Conservation (phyloP, 2,329 filamentous ascomycete species). For the Colletotrichum costaricense region DNA sequence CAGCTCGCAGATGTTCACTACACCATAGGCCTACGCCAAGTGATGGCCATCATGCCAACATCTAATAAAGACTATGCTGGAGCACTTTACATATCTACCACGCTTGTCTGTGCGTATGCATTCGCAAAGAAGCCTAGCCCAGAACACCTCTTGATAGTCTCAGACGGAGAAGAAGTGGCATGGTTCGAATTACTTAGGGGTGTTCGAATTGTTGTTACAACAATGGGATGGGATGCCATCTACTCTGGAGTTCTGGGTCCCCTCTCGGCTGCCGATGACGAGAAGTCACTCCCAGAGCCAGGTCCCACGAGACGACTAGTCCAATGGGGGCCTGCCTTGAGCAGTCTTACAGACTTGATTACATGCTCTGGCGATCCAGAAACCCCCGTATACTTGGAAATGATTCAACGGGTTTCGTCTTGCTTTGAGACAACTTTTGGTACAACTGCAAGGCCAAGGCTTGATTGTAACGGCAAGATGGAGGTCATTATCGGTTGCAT, state of each 20-base stretch:
- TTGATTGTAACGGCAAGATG: conserved; percentile 17
- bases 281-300: not conserved
- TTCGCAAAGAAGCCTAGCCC: conserved; percentile 31
- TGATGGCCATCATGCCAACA: conserved; percentile 25
- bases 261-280: not conserved
- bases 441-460: conserved; percentile 12
- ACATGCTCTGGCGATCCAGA: not conserved
- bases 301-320: conserved; percentile 2
- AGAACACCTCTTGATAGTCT: conserved; percentile 36
- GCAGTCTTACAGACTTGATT: conserved; percentile 20
- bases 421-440: conserved; percentile 31
- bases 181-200: conserved; percentile 37
- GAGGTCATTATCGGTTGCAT: conserved; percentile 33
- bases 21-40: conserved; percentile 21
- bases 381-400: not conserved
- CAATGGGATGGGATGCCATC: conserved; percentile 31
- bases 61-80: conserved; percentile 28
- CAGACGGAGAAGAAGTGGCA: conserved; percentile 33
- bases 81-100: conserved; percentile 30
- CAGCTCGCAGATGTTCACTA: conserved; percentile 32
- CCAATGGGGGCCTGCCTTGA: conserved; percentile 33
- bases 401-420: not conserved
- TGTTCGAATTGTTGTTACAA: conserved; percentile 36
- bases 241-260: conserved; percentile 32
- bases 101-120: conserved; percentile 23